These are phyloP conservation scores for Aspergillus intermedius DNA, from an alignment of 2,329 filamentous ascomycete species.

Conservation along the genomic window DNA sequence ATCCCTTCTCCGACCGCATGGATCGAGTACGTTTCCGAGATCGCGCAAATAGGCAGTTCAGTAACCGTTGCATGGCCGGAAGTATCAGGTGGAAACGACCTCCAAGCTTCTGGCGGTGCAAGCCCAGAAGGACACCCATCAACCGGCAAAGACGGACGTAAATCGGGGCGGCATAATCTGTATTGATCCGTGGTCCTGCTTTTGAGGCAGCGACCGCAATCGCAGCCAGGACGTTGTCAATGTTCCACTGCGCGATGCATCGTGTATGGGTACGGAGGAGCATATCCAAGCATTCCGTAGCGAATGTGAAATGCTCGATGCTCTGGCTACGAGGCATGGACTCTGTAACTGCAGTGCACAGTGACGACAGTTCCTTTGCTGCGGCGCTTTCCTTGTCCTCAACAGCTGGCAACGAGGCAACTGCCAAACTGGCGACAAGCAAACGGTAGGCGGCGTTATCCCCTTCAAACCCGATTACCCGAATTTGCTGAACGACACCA, in stretches of 20 bases:
- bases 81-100: conserved; percentile 56
- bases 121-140: conserved; percentile 47
- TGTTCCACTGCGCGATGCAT: conserved; percentile 40
- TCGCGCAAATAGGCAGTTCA: conserved; percentile 51
- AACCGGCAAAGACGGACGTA: conserved; percentile 51
- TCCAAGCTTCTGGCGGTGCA: conserved; percentile 53
- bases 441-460: conserved; percentile 26
- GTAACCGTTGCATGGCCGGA: conserved; percentile 48
- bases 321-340: conserved; percentile 24
- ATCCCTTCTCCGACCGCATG: conserved; percentile 18
- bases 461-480: conserved; percentile 23
- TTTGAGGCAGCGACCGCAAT: conserved; percentile 32
- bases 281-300: conserved; percentile 33
- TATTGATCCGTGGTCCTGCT: conserved; percentile 25
- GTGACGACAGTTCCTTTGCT: conserved; percentile 29
- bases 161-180: conserved; percentile 34
- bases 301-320: conserved; percentile 35
- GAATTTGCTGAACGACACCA: conserved; percentile 26
- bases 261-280: conserved; percentile 36
- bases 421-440: conserved; percentile 31
- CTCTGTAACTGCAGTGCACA: conserved; percentile 30
- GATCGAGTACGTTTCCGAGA: conserved; percentile 30
- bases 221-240: conserved; percentile 37
- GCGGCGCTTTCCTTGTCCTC: conserved; percentile 33
- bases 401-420: conserved; percentile 25